phyloP scores from a whole-genome alignment of 2,329 filamentous ascomycete genomes.

The Claviceps citrina region DNA sequence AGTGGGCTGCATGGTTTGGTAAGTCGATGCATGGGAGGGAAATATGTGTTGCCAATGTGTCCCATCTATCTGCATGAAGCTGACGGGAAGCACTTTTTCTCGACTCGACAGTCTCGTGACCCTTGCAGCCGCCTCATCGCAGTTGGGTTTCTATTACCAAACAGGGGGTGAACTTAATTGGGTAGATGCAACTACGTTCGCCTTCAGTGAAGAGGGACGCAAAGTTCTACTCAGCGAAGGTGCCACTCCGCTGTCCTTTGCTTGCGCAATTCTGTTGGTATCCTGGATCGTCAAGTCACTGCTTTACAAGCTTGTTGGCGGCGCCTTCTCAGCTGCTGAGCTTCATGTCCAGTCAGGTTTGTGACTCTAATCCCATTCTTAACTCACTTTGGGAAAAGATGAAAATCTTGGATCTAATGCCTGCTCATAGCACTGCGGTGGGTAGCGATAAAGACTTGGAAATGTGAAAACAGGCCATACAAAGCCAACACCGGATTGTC shows the following conservation, averaged over 20 bases:
- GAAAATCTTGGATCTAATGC: not conserved
- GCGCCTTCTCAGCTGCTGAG: slow-evolving; percentile 11
- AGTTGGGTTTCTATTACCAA: slow-evolving; percentile 18
- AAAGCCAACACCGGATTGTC: slow-evolving; percentile 2
- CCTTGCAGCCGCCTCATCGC: slow-evolving; percentile 15
- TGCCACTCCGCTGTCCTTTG: slow-evolving; percentile 12
- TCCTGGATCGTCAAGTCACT: slow-evolving; percentile 12
- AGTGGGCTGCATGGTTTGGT: slow-evolving; percentile 14
- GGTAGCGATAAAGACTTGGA: not conserved
- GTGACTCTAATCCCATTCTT: slow-evolving; percentile 1
- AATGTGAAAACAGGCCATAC: not conserved
- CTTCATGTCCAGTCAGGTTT: slow-evolving; percentile 12
- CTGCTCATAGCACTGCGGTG: slow-evolving; percentile 2
- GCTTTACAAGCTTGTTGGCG: slow-evolving; percentile 12
- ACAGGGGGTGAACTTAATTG: slow-evolving; percentile 19
- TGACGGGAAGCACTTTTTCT: not conserved
- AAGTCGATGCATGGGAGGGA: slow-evolving; percentile 9
- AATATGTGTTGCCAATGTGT: no score
- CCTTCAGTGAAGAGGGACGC: slow-evolving; percentile 16
- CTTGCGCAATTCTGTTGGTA: slow-evolving; percentile 11
- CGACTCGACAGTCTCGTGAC: slow-evolving; percentile 12
- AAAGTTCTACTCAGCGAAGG: slow-evolving; percentile 19
- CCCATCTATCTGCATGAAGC: not conserved
- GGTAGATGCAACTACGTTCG: slow-evolving; percentile 17
- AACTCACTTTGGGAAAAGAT: not conserved